Conservation (phyloP, 1,139 yeast genomes). For the Pneumocystis wakefieldiae region DNA sequence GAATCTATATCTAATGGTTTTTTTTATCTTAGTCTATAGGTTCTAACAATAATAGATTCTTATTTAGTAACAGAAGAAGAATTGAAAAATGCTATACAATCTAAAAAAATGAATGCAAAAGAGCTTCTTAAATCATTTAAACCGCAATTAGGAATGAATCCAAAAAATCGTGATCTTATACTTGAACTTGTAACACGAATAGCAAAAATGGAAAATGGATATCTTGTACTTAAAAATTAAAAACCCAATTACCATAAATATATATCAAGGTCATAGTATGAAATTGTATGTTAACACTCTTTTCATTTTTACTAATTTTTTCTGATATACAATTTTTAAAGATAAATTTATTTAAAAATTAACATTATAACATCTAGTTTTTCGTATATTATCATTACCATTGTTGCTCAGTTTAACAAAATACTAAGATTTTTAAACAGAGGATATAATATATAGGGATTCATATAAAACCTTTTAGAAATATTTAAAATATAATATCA, state of each 20-base stretch:
- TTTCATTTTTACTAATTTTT: not conserved
- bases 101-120: not conserved
- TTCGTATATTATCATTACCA: constrained; percentile 64
- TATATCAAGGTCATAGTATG: not conserved
- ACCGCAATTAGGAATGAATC: not conserved
- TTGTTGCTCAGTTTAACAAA: constrained; percentile 49
- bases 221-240: not conserved
- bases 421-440: constrained; percentile 44
- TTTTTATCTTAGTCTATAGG: not conserved
- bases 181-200: constrained; percentile 1
- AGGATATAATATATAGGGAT: constrained; percentile 25
- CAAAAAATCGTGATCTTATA: not conserved
- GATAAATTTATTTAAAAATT: constrained; percentile 72
- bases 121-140: not conserved
- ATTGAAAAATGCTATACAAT: not conserved
- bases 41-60: not conserved
- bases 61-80: not conserved
- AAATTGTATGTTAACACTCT: not conserved
- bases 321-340: not conserved
- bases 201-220: constrained; percentile 1
- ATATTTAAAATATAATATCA: not conserved
- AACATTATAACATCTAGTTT: constrained; percentile 66
- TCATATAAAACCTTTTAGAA: not conserved
- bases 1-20: not conserved
- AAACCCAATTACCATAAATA: not conserved